A percentile compares a stretch with the other conserved stretches of the same genome.
Evolutionary conservation across 2,329 filamentous ascomycete genomes (phyloP).

Genomic region (Cephalotrichum gorgonifer): DNA sequence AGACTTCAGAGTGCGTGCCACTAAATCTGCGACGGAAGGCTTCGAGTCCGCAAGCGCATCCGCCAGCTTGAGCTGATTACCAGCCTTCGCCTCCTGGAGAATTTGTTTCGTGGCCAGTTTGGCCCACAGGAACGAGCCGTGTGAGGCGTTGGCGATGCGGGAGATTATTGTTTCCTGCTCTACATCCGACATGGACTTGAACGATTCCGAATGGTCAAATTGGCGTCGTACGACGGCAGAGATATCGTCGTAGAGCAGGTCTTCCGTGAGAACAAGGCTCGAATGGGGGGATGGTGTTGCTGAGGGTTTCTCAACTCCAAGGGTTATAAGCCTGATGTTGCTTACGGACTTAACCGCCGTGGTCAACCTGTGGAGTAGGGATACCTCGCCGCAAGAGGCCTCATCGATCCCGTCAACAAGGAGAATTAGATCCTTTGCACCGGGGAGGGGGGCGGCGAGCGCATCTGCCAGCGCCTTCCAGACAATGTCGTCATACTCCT

Average conservation of each 20-base stretch:
- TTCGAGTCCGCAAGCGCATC: constrained; percentile 16
- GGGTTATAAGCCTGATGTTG: constrained; percentile 1
- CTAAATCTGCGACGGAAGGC: constrained; percentile 19
- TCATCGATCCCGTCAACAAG: constrained; percentile 27
- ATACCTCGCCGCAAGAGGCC: constrained; percentile 16
- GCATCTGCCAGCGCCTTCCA: constrained; percentile 21
- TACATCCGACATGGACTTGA: constrained; percentile 15
- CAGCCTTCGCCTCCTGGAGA: constrained; percentile 14
- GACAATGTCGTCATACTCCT: constrained; percentile 22
- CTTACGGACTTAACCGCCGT: constrained; percentile 12
- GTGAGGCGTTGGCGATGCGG: constrained; percentile 19
- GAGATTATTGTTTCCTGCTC: constrained; percentile 21
- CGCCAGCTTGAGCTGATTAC: constrained; percentile 17
- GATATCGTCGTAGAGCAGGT: constrained; percentile 3
- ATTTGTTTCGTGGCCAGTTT: constrained; percentile 21
- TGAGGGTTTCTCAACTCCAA: background rate
- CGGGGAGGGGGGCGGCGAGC: constrained; percentile 15
- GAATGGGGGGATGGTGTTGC: background rate
- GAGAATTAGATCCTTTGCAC: constrained; percentile 22
- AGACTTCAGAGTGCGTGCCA: constrained; percentile 15
- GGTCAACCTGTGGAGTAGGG: constrained; percentile 17
- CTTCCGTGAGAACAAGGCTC: background rate
- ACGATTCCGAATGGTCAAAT: constrained; percentile 15
- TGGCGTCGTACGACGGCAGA: constrained; percentile 6
- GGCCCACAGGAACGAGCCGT: constrained; percentile 26